phyloP scores from a whole-genome alignment of 2,329 filamentous ascomycete genomes.

The Epichloe brachyelytri region DNA sequence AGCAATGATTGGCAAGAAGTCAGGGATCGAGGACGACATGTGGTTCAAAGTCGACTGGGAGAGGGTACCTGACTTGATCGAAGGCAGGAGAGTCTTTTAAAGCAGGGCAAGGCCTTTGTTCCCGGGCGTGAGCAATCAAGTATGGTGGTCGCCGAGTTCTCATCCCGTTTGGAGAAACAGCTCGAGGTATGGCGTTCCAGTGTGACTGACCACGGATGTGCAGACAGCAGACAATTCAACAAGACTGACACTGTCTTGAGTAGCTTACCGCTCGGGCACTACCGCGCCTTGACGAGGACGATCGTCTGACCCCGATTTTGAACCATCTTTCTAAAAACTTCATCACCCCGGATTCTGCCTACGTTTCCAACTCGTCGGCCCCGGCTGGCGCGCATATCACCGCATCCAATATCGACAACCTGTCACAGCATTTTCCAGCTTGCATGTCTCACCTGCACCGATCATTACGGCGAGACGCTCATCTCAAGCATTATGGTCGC shows the following conservation, averaged over 20 bases:
- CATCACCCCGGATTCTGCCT: conserved; percentile 76
- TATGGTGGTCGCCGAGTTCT: conserved; percentile 83
- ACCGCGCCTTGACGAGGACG: conserved; percentile 89
- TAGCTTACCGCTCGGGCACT: conserved; percentile 81
- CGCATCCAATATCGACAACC: conserved; percentile 64
- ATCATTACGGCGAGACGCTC: conserved; percentile 71
- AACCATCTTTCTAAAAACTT: conserved; percentile 90
- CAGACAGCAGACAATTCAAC: neutral
- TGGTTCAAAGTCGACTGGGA: conserved; percentile 99
- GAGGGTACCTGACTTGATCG: conserved; percentile 79
- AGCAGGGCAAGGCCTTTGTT: conserved; percentile 78
- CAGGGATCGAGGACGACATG: conserved; percentile 54
- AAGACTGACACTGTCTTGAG: neutral
- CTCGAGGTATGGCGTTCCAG: conserved; percentile 50
- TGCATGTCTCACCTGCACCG: conserved; percentile 92
- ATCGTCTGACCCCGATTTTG: conserved; percentile 60
- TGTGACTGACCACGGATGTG: no score
- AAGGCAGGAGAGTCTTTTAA: conserved; percentile 66
- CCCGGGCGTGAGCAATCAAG: conserved; percentile 75
- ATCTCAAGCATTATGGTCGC: conserved; percentile 86
- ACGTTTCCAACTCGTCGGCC: conserved; percentile 48
- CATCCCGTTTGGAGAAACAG: conserved; percentile 61
- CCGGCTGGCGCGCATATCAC: conserved; percentile 62
- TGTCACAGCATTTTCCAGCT: conserved; percentile 73
- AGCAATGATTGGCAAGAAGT: conserved; percentile 30